Conservation (phyloP, 805 yeast species). For the Wickerhamiella alocasiicola region DNA sequence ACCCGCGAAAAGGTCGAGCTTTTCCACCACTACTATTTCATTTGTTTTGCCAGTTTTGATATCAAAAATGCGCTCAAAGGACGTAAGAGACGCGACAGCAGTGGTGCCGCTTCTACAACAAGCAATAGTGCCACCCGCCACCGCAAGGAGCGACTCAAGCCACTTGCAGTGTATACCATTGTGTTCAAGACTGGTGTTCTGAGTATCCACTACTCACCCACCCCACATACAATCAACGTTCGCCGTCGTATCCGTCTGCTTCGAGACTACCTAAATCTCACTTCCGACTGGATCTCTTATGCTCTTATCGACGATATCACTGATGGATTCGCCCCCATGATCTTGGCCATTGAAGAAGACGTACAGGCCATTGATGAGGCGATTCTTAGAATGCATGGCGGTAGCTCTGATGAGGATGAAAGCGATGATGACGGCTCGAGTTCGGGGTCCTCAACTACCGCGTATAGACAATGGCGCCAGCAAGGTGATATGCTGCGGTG, state of each 20-base stretch:
- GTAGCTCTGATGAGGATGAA: conserved; percentile 35
- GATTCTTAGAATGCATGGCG: conserved; percentile 74
- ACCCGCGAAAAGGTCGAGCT: conserved; percentile 91
- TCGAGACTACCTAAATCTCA: conserved; percentile 76
- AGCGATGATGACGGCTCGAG: conserved; percentile 31
- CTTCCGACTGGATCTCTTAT: conserved; percentile 95
- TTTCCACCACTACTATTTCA: conserved; percentile 79
- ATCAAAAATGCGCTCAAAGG: conserved; percentile 27
- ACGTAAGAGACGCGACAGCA: conserved; percentile 5
- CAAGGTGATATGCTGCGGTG: conserved; percentile 92
- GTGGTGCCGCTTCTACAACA: neutral
- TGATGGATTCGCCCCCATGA: conserved; percentile 95
- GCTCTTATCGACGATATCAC: conserved; percentile 94
- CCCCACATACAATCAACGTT: conserved; percentile 93
- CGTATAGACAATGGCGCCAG: conserved; percentile 63
- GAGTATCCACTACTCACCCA: conserved; percentile 87
- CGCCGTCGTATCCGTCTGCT: conserved; percentile 82
- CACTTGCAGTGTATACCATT: conserved; percentile 83
- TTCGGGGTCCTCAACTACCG: conserved; percentile 27
- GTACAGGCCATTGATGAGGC: conserved; percentile 92
- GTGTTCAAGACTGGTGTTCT: conserved; percentile 85
- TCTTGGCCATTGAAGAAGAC: conserved; percentile 85
- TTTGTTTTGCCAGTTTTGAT: conserved; percentile 78
- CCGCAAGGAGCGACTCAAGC: conserved; percentile 50
- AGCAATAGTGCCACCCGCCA: neutral